Evolutionary conservation across 2,329 filamentous ascomycete genomes (phyloP).

Genomic region (Venturia effusa): DNA sequence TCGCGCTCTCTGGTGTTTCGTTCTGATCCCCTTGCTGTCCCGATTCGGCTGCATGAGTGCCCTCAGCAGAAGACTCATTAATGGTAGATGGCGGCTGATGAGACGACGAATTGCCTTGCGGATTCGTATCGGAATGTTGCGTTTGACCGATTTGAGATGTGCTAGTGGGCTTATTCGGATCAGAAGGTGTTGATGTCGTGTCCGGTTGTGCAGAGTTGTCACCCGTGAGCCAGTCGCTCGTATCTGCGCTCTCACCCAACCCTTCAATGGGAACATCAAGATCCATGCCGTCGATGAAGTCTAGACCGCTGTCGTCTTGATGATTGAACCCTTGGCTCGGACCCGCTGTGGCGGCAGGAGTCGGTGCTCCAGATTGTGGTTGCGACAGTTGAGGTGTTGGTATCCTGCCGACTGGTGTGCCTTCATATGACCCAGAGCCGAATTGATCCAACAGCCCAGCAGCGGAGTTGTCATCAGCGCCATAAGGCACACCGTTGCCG

Average conservation of each 20-base stretch:
- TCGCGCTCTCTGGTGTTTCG: conserved; percentile 1
- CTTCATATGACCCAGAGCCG: conserved; percentile 48
- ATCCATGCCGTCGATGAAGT: conserved; percentile 26
- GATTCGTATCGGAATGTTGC: neutral
- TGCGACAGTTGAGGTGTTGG: conserved; percentile 45
- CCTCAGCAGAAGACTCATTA: neutral
- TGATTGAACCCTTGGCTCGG: conserved; percentile 27
- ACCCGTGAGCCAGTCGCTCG: conserved; percentile 33
- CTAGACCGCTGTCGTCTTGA: conserved; percentile 8
- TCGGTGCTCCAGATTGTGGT: conserved; percentile 35
- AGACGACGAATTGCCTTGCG: neutral
- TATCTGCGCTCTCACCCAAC: conserved; percentile 30
- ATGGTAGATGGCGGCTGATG: neutral
- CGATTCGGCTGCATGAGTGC: neutral
- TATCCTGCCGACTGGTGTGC: conserved; percentile 51
- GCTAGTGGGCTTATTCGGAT: neutral
- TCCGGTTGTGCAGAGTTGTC: neutral
- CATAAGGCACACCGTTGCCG: conserved; percentile 6
- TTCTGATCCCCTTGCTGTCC: neutral
- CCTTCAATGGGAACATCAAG: conserved; percentile 48
- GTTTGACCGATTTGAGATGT: neutral
- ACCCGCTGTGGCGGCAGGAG: conserved; percentile 45
- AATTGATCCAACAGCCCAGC: conserved; percentile 59
- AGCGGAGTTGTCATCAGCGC: conserved; percentile 28
- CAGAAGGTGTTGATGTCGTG: neutral